Conservation (phyloP, 2,329 filamentous ascomycete species). For the Trichoderma sp. region DNA sequence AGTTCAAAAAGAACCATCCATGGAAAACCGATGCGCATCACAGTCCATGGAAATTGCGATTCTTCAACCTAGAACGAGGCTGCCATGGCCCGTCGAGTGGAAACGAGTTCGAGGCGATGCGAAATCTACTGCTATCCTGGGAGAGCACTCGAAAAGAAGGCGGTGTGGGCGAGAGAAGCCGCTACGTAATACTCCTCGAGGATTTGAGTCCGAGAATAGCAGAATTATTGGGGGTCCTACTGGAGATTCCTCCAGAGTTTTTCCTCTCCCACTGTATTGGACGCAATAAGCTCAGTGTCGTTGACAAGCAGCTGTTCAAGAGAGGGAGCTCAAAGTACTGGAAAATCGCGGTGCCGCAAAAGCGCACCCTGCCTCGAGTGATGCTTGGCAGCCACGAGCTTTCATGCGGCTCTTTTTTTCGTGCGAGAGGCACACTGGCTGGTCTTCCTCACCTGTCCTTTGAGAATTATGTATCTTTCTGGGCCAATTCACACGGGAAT, state of each 20-base stretch:
- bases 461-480: neutral
- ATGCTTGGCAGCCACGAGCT: neutral
- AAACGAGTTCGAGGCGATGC: neutral
- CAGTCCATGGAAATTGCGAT: neutral
- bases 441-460: too few species aligned
- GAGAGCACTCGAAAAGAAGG: neutral
- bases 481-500: neutral
- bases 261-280: neutral
- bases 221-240: neutral
- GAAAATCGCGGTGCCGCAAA: neutral
- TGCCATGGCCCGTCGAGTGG: neutral
- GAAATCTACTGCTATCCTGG: neutral
- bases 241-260: neutral
- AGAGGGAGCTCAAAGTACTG: neutral
- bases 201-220: neutral
- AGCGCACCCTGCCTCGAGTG: neutral
- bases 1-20: neutral
- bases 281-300: neutral
- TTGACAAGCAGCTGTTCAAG: neutral
- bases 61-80: neutral
- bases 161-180: neutral
- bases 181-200: neutral
- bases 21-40: neutral
- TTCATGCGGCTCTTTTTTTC: neutral
- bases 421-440: too few species aligned